Base-by-base conservation (phyloP, 2,329 filamentous ascomycete genomes). In the Camptophora hylomeconis region DNA sequence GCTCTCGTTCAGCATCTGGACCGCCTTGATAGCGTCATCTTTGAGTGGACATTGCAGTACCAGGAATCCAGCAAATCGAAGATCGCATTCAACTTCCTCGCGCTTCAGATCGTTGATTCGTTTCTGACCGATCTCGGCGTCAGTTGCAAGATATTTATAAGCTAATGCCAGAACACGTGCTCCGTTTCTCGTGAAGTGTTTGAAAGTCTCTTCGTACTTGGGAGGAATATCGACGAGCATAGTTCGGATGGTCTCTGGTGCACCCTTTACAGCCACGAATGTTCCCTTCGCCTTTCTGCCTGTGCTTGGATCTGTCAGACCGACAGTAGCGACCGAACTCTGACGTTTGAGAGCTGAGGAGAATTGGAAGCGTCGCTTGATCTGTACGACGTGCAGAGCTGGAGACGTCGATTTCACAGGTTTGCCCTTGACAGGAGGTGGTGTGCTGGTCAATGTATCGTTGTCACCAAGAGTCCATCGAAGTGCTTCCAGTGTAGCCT, bases 1-100 rank as follows among this genome's bases (percentile, higher is more conserved):
- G 57, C 87, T 95, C 63, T 98, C 89, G 51, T 94, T 98, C 45
- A 98, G 69, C 83, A 95, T 94, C 41, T 80, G 82, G 21, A 98
- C 82, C 20, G 89, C 76, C 52, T 89, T 77, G 58, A 92, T 80
- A 25, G 89, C 89, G 53, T 98, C 89, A 15, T 93, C 86, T 60
- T 98, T 98, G 33, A 98, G 67, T 4, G 89, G 89, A 47, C 84
- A 94, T 54, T 94, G 87, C 17, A 98, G 65, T 28, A 98, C 84
- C 38, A 98, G 63, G 62, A 98, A 98, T 35, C 89, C 89, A 36
- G 89, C 89, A 57, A 98, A 98, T 12, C 69, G 74, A 26, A 98
- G 62, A 14, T 79, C 73, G 26, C 72, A 70, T 53, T 98, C 89
- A 12, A 95, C 80, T 31, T 87, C 78, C 50, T 98, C 89, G 26